Evolutionary conservation across 129 eudicot species (phyloP), one percentile per base, ranked within the genome.

Genomic region (Smallanthus sonchifolius): DNA sequence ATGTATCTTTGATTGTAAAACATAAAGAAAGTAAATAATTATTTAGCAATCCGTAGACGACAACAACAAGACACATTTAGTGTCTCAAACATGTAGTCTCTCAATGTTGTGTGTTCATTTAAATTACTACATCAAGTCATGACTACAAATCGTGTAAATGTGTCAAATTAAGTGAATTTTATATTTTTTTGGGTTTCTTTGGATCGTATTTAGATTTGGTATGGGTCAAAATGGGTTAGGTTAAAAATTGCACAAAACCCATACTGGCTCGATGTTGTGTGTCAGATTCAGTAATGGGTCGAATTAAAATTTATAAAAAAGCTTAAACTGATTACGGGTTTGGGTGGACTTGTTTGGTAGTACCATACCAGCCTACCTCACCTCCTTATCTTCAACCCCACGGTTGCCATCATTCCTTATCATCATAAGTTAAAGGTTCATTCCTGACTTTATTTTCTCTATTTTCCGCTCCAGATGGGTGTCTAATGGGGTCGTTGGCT

Each of bases 401-500:
- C 14, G 11, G n/a, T 45, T 45, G 15, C 51, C 51, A 11, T 45
- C 5, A 13, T 15, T 4, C n/a, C 51, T 45, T 45, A 13, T 45
- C 51, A 4, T 45, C 14, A 45, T 45, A 45, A 45, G 51, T 2
- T 45, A 45, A 4, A 45, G 14, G 51, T 73, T 62, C 56, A 35
- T 14, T 38, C 48, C 59, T 52, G 68, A 79, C 36, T 64, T 15
- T 9, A 6, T 39, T 62, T 38, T 64, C 30, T 24, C 30, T 24
- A 24, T 24, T 24, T 24, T 24, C 1, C 8, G 20, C 24, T 77
- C 13, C 86, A 94, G 98, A 51, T 94, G 98, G 98, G 96, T 94
- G 67, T 88, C 97, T 69, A 94, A 94, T 76, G 97, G 98, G 79
- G 91, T 94, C 13, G 97, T 94, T 72, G 98, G 98, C 65, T 94